These are phyloP conservation scores for Anthostomella pinea DNA, from an alignment of 2,329 filamentous ascomycete species.

Conservation along the genomic window DNA sequence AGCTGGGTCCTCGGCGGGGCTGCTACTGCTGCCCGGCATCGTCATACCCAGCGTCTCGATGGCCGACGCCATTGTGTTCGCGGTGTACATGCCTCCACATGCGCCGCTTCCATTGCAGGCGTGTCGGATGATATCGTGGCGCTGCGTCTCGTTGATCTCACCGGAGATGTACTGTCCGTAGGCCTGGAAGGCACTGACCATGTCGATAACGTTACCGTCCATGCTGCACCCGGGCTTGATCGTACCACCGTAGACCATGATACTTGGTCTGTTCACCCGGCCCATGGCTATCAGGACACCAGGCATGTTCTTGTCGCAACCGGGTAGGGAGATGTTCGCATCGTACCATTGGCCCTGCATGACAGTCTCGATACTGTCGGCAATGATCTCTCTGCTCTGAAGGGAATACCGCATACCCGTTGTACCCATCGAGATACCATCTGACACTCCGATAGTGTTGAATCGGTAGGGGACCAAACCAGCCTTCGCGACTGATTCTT, in stretches of 20 bases:
- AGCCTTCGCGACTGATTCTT: slow-evolving; percentile 60
- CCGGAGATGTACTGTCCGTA: slow-evolving; percentile 94
- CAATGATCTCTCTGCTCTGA: slow-evolving; percentile 93
- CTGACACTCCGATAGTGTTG: slow-evolving; percentile 97
- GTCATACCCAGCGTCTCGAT: slow-evolving; percentile 75
- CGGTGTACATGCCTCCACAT: slow-evolving; percentile 83
- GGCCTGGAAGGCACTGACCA: slow-evolving; percentile 95
- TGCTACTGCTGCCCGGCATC: slow-evolving; percentile 77
- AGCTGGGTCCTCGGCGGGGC: slow-evolving; percentile 68
- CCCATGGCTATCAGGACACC: slow-evolving; percentile 92
- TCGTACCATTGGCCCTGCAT: slow-evolving; percentile 99
- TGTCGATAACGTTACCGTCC: slow-evolving; percentile 77
- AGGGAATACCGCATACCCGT: slow-evolving; percentile 94
- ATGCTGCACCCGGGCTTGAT: slow-evolving; percentile 87
- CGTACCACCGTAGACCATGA: slow-evolving; percentile 97
- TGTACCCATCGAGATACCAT: slow-evolving; percentile 98
- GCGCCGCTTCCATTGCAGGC: slow-evolving; percentile 83
- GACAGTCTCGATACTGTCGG: slow-evolving; percentile 97
- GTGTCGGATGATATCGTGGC: slow-evolving; percentile 91
- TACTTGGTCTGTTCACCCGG: slow-evolving; percentile 84
- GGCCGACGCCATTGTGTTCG: slow-evolving; percentile 73
- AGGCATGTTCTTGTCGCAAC: slow-evolving; percentile 99
- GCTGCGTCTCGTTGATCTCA: slow-evolving; percentile 84
- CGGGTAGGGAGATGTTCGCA: slow-evolving; percentile 92
- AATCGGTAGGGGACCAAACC: slow-evolving; percentile 93